phyloP scores from a whole-genome alignment of 202 grass and related monocot species.

The Setaria italica region DNA sequence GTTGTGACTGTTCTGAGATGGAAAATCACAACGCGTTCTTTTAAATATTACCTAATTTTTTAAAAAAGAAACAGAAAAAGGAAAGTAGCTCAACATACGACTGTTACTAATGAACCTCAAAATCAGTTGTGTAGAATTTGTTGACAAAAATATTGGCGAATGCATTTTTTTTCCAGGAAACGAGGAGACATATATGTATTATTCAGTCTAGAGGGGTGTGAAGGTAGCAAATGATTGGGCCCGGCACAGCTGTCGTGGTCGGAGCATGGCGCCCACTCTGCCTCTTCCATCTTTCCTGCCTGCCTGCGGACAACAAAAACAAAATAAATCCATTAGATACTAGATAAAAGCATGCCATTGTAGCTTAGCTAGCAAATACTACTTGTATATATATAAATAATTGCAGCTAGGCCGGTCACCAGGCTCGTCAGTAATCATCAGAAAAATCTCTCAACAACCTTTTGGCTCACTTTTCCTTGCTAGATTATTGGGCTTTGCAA shows the following conservation, averaged over 20 bases:
- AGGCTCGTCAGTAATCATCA: constrained; percentile 32
- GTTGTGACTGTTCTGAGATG: neutral
- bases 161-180: neutral
- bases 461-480: neutral
- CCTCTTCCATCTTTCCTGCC: neutral
- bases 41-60: neutral
- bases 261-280: constrained; percentile 50
- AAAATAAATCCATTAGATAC: constrained; percentile 30
- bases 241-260: constrained; percentile 50
- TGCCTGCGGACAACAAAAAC: constrained; percentile 33
- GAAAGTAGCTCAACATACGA: neutral
- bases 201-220: neutral
- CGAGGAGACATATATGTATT: neutral
- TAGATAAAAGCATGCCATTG: constrained; percentile 12
- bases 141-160: neutral
- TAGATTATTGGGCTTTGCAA: constrained; percentile 25
- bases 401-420: constrained; percentile 16
- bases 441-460: constrained; percentile 36
- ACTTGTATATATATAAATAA: neutral
- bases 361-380: constrained; percentile 26
- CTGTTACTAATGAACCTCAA: neutral
- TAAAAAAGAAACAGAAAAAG: neutral
- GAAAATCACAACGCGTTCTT: neutral
- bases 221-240: constrained; percentile 41
- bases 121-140: neutral